phyloP scores from a whole-genome alignment of 208 protist genomes.

The Crithidia sp. region DNA sequence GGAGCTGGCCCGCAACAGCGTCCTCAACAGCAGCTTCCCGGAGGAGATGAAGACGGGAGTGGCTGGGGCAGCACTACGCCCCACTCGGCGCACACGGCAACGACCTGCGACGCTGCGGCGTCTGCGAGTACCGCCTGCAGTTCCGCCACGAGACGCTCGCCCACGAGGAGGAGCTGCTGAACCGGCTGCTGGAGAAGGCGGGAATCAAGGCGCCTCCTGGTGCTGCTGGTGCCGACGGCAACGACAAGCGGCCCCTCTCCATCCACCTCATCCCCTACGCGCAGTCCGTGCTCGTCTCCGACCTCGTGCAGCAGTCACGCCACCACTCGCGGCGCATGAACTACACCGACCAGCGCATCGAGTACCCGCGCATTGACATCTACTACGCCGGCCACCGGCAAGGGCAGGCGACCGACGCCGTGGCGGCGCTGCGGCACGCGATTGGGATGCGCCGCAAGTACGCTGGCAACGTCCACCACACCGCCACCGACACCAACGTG shows the following conservation, averaged over 20 bases:
- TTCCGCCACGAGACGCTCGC: slow-evolving; percentile 79
- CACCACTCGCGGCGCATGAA: slow-evolving; percentile 54
- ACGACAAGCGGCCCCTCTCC: slow-evolving; percentile 20
- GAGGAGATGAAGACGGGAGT: slow-evolving; percentile 67
- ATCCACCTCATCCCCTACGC: slow-evolving; percentile 52
- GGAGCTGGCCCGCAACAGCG: slow-evolving; percentile 91
- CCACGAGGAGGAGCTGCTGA: slow-evolving; percentile 86
- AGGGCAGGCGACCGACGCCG: slow-evolving; percentile 45
- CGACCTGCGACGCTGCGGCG: slow-evolving; percentile 66
- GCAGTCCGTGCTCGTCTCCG: slow-evolving; percentile 47
- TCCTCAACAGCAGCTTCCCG: slow-evolving; percentile 89
- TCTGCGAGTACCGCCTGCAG: slow-evolving; percentile 86
- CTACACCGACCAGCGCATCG: slow-evolving; percentile 77
- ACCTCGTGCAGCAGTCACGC: slow-evolving; percentile 56
- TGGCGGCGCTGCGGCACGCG: slow-evolving; percentile 67
- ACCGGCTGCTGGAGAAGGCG: slow-evolving; percentile 64
- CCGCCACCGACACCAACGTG: slow-evolving; percentile 39
- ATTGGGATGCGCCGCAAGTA: slow-evolving; percentile 82
- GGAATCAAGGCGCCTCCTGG: slow-evolving; percentile 45
- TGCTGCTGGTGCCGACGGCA: slow-evolving; percentile 11
- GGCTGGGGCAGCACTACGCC: slow-evolving; percentile 76
- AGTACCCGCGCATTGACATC: slow-evolving; percentile 85
- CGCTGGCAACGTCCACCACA: slow-evolving; percentile 57
- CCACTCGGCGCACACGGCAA: slow-evolving; percentile 45
- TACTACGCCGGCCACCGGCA: slow-evolving; percentile 40